A percentile compares a stretch with the other conserved stretches of the same genome.
Evolutionary conservation across 139 green algal genomes (phyloP).

Genomic region (Parachlorella kessleri): DNA sequence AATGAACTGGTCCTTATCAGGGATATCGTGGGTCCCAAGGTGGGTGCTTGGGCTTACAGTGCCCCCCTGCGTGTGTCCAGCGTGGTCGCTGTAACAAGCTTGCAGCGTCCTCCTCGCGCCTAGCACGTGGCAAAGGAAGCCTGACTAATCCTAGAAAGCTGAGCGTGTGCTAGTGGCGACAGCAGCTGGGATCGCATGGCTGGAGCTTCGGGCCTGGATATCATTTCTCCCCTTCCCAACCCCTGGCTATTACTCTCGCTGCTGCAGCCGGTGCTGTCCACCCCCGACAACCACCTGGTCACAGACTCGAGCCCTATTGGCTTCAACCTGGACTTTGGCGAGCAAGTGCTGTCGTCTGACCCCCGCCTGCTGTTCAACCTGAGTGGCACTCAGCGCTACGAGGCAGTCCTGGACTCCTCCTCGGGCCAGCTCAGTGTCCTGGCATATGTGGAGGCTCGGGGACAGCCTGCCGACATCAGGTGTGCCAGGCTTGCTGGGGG

Average conservation of each 20-base stretch:
- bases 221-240: too few relatives aligned
- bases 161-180: too few relatives aligned
- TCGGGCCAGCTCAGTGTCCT: background rate
- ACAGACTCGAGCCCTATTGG: constrained; percentile 7
- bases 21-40: background rate
- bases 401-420: background rate
- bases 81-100: too few relatives aligned
- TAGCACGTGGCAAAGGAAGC: too few relatives aligned
- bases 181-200: too few relatives aligned
- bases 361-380: background rate
- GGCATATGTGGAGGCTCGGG: background rate
- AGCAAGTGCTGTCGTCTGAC: background rate
- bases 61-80: too few relatives aligned
- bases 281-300: constrained; percentile 2
- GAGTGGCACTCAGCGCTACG: background rate
- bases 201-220: too few relatives aligned
- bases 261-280: constrained; percentile 10
- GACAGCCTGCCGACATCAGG: background rate
- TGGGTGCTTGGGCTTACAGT: too few relatives aligned
- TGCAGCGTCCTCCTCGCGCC: too few relatives aligned
- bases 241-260: too few relatives aligned
- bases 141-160: too few relatives aligned
- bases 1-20: constrained; percentile 12
- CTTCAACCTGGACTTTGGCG: constrained; percentile 15
- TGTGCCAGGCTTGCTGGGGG: too few relatives aligned